Percentiles rank a stretch among this genome's conserved stretches.
phyloP scores from a whole-genome alignment of 768 basidiomycete species.

The Strobilomyces confusus region DNA sequence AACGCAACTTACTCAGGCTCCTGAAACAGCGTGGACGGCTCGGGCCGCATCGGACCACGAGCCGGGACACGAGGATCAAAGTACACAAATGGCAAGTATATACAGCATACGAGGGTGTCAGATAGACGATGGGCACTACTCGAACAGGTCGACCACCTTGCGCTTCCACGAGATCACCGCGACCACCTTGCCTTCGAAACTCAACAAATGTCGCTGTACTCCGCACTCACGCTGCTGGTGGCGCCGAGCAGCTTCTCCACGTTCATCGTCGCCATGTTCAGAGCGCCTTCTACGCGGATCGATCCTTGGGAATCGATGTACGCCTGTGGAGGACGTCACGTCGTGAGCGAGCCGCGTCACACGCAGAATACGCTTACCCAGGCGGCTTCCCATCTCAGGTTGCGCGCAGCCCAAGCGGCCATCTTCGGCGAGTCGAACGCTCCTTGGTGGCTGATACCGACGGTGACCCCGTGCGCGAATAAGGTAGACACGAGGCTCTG shows the following conservation, averaged over 20 bases:
- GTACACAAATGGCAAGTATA: too few species aligned
- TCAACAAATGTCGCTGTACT: slow-evolving; percentile 36
- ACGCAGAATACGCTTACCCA: slow-evolving; percentile 73
- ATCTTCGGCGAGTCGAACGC: slow-evolving; percentile 52
- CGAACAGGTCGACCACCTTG: slow-evolving; percentile 36
- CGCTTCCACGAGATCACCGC: slow-evolving; percentile 38
- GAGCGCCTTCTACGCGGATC: slow-evolving; percentile 36
- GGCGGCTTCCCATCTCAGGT: slow-evolving; percentile 81
- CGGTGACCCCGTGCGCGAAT: slow-evolving; percentile 56
- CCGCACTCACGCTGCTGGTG: slow-evolving; percentile 6
- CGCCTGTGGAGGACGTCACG: slow-evolving; percentile 20
- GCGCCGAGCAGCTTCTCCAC: slow-evolving; percentile 42
- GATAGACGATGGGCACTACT: slow-evolving; percentile 1
- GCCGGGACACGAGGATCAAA: not conserved
- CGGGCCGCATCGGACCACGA: too few species aligned
- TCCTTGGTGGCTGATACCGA: slow-evolving; percentile 49
- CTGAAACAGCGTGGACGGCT: too few species aligned
- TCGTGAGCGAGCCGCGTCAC: not conserved
- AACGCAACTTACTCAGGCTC: too few species aligned
- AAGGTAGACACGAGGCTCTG: slow-evolving; percentile 60
- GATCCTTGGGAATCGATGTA: slow-evolving; percentile 37
- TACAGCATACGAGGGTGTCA: too few species aligned
- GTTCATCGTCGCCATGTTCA: slow-evolving; percentile 40
- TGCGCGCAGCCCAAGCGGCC: slow-evolving; percentile 84
- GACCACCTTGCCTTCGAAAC: slow-evolving; percentile 43